Evolutionary conservation across 1,284 basidiomycete genomes (phyloP).

Genomic region (Pseudozyma sp.): DNA sequence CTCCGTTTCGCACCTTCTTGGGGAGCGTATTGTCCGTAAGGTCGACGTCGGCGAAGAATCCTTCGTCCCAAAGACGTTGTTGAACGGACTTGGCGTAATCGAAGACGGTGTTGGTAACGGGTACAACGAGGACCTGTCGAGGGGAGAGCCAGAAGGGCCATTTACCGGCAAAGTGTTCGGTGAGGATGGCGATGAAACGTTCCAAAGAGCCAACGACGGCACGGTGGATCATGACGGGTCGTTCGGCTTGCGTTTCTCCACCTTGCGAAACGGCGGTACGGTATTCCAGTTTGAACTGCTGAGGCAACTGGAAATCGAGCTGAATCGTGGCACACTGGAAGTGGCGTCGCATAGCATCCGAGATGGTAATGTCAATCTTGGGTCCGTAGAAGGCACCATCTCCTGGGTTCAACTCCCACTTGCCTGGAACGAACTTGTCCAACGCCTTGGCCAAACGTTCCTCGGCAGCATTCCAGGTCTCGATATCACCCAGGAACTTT

Average conservation of each 20-base stretch:
- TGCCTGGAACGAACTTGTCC: slow-evolving; percentile 86
- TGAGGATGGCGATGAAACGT: slow-evolving; percentile 96
- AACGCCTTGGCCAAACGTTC: slow-evolving; percentile 87
- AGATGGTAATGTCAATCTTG: slow-evolving; percentile 96
- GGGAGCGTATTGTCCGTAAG: slow-evolving; percentile 90
- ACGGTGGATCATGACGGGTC: slow-evolving; percentile 98
- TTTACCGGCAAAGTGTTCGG: slow-evolving; percentile 96
- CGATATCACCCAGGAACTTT: slow-evolving; percentile 89
- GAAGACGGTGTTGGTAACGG: slow-evolving; percentile 86
- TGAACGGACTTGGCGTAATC: slow-evolving; percentile 88
- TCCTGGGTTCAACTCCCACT: slow-evolving; percentile 94
- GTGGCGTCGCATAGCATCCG: slow-evolving; percentile 87
- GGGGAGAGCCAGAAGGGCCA: slow-evolving; percentile 99
- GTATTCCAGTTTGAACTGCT: slow-evolving; percentile 95
- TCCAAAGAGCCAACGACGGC: slow-evolving; percentile 95
- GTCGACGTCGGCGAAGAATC: slow-evolving; percentile 91
- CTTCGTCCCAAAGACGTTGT: slow-evolving; percentile 77
- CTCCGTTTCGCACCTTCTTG: slow-evolving; percentile 82
- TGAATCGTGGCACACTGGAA: slow-evolving; percentile 98
- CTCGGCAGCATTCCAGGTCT: slow-evolving; percentile 91
- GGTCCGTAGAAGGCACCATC: slow-evolving; percentile 82
- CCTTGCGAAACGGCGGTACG: slow-evolving; percentile 73
- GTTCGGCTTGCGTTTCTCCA: slow-evolving; percentile 72
- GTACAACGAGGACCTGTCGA: slow-evolving; percentile 92
- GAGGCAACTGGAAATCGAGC: slow-evolving; percentile 99